phyloP scores from a whole-genome alignment of 441 rosid genomes.

The Pelargonium citronellum region DNA sequence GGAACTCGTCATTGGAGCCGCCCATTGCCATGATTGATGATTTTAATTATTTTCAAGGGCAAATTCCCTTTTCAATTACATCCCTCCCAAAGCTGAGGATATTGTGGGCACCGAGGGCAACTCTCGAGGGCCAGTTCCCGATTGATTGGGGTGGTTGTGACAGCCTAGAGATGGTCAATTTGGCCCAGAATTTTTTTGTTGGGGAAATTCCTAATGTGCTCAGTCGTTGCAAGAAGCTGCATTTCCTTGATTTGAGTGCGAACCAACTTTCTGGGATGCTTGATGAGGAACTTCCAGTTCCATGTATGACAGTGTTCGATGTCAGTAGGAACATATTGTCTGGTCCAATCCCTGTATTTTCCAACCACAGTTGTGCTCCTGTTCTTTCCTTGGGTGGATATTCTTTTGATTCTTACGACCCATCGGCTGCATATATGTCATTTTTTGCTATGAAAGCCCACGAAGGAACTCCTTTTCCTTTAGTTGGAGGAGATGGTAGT shows the following conservation, averaged over 20 bases:
- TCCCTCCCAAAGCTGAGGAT: conserved; percentile 36
- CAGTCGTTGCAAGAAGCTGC: conserved; percentile 19
- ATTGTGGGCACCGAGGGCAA: conserved; percentile 26
- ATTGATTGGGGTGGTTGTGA: conserved; percentile 19
- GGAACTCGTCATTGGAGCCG: conserved; percentile 22
- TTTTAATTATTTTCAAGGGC: conserved; percentile 49
- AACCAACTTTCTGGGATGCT: conserved; percentile 23
- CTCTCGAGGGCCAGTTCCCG: conserved; percentile 20
- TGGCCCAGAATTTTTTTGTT: conserved; percentile 20
- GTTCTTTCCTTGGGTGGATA: conserved; percentile 26
- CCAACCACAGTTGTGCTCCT: conserved; percentile 9
- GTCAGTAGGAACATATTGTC: conserved; percentile 24
- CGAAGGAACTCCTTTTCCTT: conserved; percentile 21
- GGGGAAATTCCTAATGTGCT: conserved; percentile 19
- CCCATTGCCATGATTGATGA: conserved; percentile 29
- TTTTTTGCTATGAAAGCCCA: conserved; percentile 31
- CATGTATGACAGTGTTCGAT: conserved; percentile 26
- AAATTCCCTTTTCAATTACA: conserved; percentile 33
- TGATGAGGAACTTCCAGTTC: conserved; percentile 20
- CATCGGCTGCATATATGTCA: conserved; percentile 35
- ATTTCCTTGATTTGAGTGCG: conserved; percentile 26
- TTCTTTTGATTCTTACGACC: conserved; percentile 40
- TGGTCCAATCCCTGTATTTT: conserved; percentile 18
- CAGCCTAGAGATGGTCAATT: conserved; percentile 22
- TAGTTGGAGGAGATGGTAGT: conserved; percentile 24